Evolutionary conservation across 768 basidiomycete species (phyloP).

Genomic region (Tremella mesenterica): DNA sequence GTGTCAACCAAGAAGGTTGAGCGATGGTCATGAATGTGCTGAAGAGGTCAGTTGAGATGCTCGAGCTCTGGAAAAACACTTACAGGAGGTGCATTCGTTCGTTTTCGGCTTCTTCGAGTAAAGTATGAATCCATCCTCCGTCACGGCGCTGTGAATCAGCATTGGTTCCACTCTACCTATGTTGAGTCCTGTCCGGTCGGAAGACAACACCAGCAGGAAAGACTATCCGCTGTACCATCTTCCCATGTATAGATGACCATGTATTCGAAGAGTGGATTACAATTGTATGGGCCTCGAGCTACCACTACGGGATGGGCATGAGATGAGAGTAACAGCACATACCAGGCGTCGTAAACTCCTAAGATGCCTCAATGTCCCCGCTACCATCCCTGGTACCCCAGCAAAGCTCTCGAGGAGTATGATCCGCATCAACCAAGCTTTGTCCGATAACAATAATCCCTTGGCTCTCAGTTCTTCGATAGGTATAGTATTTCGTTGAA

Average conservation of each 20-base stretch:
- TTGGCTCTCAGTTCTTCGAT: constrained; percentile 63
- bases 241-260: too few relatives aligned
- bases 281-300: too few relatives aligned
- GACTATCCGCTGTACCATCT: too few relatives aligned
- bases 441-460: constrained; percentile 64
- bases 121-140: constrained; percentile 79
- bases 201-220: neutral
- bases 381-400: constrained; percentile 87
- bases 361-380: constrained; percentile 61
- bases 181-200: neutral
- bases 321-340: constrained; percentile 21
- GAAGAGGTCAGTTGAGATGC: constrained; percentile 2
- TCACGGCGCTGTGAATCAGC: constrained; percentile 49
- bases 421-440: constrained; percentile 61
- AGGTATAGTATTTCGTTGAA: constrained; percentile 51
- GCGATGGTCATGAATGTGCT: constrained; percentile 94
- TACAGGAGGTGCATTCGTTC: constrained; percentile 93
- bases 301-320: too few relatives aligned
- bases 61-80: constrained; percentile 32
- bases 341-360: constrained; percentile 82
- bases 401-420: constrained; percentile 80
- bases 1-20: constrained; percentile 69
- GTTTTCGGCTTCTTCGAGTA: constrained; percentile 90
- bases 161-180: neutral
- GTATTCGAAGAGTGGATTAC: too few relatives aligned